Conservation (phyloP, 305 asterid species). For the Fraxinus latifolia region DNA sequence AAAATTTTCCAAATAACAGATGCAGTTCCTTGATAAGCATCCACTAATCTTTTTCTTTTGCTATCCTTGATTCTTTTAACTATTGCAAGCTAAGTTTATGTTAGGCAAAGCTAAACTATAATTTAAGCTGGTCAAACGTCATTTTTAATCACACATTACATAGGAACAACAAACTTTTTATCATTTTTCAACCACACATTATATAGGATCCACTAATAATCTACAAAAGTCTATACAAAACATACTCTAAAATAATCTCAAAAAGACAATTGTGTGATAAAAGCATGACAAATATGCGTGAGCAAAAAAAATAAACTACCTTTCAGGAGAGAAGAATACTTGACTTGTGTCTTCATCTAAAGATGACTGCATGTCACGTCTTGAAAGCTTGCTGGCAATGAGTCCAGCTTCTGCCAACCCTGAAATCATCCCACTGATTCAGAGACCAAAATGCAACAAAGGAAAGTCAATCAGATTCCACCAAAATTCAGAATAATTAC, state of each 20-base stretch:
- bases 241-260: background rate
- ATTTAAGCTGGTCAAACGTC: background rate
- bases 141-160: background rate
- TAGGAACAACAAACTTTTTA: background rate
- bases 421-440: constrained; percentile 41
- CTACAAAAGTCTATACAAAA: background rate
- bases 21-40: background rate
- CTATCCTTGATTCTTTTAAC: constrained; percentile 7
- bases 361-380: constrained; percentile 69
- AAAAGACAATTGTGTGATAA: constrained; percentile 12
- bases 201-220: background rate
- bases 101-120: background rate
- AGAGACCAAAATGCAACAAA: constrained; percentile 26
- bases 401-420: constrained; percentile 99
- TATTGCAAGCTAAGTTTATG: background rate
- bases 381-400: constrained; percentile 92
- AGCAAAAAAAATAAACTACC: constrained; percentile 35
- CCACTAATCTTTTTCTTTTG: constrained; percentile 11
- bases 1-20: constrained; percentile 12
- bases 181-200: background rate
- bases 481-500: constrained; percentile 17
- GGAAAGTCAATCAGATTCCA: constrained; percentile 4
- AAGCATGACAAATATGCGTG: constrained; percentile 10
- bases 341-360: constrained; percentile 63
- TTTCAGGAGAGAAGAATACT: constrained; percentile 71